phyloP scores from a whole-genome alignment of 371 early-diverging fungal genomes.

The Rhizopus sp. region DNA sequence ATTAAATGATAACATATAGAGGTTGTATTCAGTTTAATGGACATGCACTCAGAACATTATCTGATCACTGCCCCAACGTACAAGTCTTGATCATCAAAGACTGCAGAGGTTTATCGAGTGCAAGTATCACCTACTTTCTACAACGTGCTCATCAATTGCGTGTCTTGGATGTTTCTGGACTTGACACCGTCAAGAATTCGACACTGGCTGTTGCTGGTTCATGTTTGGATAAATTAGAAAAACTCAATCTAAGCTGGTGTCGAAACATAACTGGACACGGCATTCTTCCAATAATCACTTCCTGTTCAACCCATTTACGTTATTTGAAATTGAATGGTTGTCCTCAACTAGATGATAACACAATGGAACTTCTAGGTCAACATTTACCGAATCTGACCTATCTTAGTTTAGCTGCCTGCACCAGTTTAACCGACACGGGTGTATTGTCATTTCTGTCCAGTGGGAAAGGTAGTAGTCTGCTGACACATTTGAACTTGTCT shows the following conservation, averaged over 20 bases:
- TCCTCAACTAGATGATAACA: conserved; percentile 43
- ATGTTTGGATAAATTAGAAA: conserved; percentile 37
- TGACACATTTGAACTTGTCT: conserved; percentile 54
- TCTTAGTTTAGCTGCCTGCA: conserved; percentile 52
- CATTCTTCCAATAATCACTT: conserved; percentile 26
- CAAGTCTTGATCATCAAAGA: conserved; percentile 51
- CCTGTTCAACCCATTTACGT: conserved; percentile 34
- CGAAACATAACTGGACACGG: conserved; percentile 54
- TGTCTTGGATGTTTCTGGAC: conserved; percentile 49
- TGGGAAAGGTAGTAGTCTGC: not conserved
- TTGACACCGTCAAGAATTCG: conserved; percentile 48
- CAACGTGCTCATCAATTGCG: conserved; percentile 20
- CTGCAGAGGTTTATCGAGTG: conserved; percentile 50
- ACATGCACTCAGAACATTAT: conserved; percentile 45
- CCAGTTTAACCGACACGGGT: conserved; percentile 44
- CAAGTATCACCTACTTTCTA: conserved; percentile 48
- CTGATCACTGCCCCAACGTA: conserved; percentile 56
- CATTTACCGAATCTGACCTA: conserved; percentile 43
- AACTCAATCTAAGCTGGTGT: conserved; percentile 58
- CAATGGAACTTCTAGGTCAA: conserved; percentile 40
- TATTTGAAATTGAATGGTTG: conserved; percentile 56
- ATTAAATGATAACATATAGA: conserved; percentile 25
- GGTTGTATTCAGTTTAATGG: conserved; percentile 62
- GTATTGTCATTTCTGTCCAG: conserved; percentile 37
- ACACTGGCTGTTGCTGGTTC: conserved; percentile 42